phyloP scores from a whole-genome alignment of 2,329 filamentous ascomycete genomes.

The Pseudogymnoascus sp. region DNA sequence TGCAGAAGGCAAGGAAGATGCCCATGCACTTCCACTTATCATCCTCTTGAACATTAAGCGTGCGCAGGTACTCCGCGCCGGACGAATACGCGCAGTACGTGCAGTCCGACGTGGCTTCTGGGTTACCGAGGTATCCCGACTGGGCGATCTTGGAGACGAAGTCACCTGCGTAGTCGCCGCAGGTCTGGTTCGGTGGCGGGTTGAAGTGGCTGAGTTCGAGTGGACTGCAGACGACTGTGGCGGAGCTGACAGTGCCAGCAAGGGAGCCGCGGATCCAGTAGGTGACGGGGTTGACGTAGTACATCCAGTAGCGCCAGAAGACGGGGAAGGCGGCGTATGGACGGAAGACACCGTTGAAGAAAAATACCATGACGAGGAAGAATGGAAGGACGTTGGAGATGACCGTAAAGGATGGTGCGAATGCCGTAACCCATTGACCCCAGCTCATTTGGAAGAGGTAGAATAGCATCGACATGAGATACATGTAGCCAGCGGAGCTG shows the following conservation, averaged over 20 bases:
- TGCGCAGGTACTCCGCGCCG: slow-evolving; percentile 51
- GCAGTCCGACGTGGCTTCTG: slow-evolving; percentile 46
- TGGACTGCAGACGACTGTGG: slow-evolving; percentile 37
- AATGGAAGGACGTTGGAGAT: slow-evolving; percentile 50
- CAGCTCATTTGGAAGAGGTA: slow-evolving; percentile 53
- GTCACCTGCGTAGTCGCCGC: slow-evolving; percentile 44
- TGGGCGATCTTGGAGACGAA: slow-evolving; percentile 37
- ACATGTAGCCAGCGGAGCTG: slow-evolving; percentile 38
- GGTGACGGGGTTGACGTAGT: slow-evolving; percentile 53
- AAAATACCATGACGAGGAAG: slow-evolving; percentile 53
- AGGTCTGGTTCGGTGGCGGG: slow-evolving; percentile 38
- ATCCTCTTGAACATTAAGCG: slow-evolving; percentile 43
- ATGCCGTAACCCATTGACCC: slow-evolving; percentile 54
- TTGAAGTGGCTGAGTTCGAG: slow-evolving; percentile 40
- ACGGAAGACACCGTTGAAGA: slow-evolving; percentile 68
- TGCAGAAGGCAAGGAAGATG: slow-evolving; percentile 61
- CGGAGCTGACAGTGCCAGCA: slow-evolving; percentile 41
- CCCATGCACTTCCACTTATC: slow-evolving; percentile 69
- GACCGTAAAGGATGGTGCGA: slow-evolving; percentile 52
- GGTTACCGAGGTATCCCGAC: slow-evolving; percentile 47
- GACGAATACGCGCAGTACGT: slow-evolving; percentile 50
- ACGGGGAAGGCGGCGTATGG: slow-evolving; percentile 51
- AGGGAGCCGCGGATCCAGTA: slow-evolving; percentile 51
- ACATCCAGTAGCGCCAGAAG: slow-evolving; percentile 54
- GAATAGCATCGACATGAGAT: slow-evolving; percentile 49